These are phyloP conservation scores for Ensete ventricosum DNA, from an alignment of 176 grass and related monocot species.

Conservation along the genomic window DNA sequence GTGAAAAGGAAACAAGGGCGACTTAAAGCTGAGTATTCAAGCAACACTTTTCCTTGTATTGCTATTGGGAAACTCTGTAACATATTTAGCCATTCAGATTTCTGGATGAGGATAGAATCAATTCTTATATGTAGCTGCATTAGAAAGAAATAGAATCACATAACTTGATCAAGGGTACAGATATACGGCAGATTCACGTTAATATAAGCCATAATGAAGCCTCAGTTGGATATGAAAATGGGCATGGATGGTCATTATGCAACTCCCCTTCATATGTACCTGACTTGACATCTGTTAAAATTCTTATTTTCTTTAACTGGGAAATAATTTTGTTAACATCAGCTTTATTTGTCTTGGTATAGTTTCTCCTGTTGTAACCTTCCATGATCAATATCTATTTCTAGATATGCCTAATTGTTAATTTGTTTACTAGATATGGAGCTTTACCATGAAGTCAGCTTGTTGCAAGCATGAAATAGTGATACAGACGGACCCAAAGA, in stretches of 20 bases:
- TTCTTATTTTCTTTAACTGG: too few relatives aligned
- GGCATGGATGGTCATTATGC: background rate
- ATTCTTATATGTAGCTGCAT: background rate
- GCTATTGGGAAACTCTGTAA: background rate
- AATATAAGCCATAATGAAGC: background rate
- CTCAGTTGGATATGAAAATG: background rate
- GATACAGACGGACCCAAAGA: conserved; percentile 92
- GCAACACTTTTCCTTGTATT: too few relatives aligned
- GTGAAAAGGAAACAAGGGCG: too few relatives aligned
- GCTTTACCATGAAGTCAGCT: conserved; percentile 94
- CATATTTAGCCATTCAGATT: background rate
- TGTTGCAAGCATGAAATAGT: conserved; percentile 93
- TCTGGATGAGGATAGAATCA: background rate
- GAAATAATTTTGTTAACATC: too few relatives aligned
- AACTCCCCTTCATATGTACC: too few relatives aligned
- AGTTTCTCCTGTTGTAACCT: too few relatives aligned
- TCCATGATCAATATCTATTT: background rate
- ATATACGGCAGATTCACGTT: background rate
- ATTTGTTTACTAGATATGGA: conserved; percentile 69
- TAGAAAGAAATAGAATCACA: background rate
- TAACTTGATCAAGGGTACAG: background rate
- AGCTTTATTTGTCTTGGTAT: too few relatives aligned
- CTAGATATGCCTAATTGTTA: background rate
- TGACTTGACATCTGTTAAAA: too few relatives aligned
- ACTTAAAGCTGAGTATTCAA: too few relatives aligned